Evolutionary conservation across 345 rosid species (phyloP).

Genomic region (Barbarea vulgaris): DNA sequence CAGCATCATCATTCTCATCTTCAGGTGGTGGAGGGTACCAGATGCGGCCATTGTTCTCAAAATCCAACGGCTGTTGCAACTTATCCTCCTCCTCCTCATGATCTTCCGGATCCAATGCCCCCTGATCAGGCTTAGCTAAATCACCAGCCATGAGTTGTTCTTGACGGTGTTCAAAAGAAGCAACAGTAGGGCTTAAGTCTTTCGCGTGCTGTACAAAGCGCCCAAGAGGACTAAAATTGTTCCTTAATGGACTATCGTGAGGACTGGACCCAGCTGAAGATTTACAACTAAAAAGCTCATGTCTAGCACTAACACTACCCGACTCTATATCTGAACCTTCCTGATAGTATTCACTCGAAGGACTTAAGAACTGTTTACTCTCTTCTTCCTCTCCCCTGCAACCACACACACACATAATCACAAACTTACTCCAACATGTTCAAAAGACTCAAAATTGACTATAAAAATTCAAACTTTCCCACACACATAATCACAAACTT

Average conservation of each 20-base stretch:
- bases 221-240: conserved; percentile 81
- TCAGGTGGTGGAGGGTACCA: conserved; percentile 96
- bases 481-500: too few relatives aligned
- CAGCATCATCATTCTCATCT: conserved; percentile 81
- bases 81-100: conserved; percentile 45
- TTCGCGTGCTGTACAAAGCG: conserved; percentile 69
- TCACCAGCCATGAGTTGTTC: conserved; percentile 48
- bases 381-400: conserved; percentile 86
- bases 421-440: conserved; percentile 8
- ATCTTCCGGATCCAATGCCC: conserved; percentile 53
- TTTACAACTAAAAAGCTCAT: conserved; percentile 67
- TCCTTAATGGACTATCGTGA: conserved; percentile 87
- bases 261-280: conserved; percentile 83
- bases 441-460: neutral
- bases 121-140: conserved; percentile 55
- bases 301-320: conserved; percentile 79
- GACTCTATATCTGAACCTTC: conserved; percentile 75
- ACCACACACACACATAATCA: conserved; percentile 4
- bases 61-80: conserved; percentile 66
- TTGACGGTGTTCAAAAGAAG: conserved; percentile 51
- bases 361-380: conserved; percentile 62
- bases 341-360: conserved; percentile 65
- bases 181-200: conserved; percentile 58
- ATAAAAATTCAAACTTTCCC: neutral
- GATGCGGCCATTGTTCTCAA: conserved; percentile 77